Evolutionary conservation across 768 basidiomycete genomes (phyloP).

Genomic region (Rhodotorula taiwanensis): DNA sequence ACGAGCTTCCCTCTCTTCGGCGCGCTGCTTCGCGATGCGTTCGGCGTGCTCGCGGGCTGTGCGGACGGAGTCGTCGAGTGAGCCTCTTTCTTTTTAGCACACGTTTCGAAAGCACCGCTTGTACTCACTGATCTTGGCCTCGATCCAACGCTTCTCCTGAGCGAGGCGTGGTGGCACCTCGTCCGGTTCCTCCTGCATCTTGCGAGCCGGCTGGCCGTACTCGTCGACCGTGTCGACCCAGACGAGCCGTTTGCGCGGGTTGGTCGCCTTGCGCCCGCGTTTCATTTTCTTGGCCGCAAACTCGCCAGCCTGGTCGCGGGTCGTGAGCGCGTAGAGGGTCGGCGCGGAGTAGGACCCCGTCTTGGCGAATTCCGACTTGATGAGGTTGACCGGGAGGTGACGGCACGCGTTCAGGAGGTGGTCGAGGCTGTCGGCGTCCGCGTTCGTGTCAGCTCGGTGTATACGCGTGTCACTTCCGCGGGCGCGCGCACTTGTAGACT

Average conservation of each 20-base stretch:
- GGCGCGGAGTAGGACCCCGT: slow-evolving; percentile 18
- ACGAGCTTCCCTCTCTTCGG: background rate
- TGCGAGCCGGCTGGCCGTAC: background rate
- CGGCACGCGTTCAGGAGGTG: slow-evolving; percentile 28
- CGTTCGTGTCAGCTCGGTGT: background rate
- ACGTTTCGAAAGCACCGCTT: too few species aligned
- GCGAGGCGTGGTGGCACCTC: too few species aligned
- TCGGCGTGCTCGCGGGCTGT: too few species aligned
- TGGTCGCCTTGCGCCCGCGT: slow-evolving; percentile 11
- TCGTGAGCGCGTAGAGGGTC: slow-evolving; percentile 1
- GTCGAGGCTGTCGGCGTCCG: slow-evolving; percentile 12
- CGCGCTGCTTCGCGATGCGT: background rate
- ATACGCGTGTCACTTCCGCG: too few species aligned
- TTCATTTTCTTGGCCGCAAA: slow-evolving; percentile 11
- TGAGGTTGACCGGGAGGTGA: slow-evolving; percentile 8
- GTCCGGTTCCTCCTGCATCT: slow-evolving; percentile 2
- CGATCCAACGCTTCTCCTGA: slow-evolving; percentile 21
- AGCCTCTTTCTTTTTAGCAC: too few species aligned
- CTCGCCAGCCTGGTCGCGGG: background rate
- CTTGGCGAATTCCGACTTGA: slow-evolving; percentile 11
- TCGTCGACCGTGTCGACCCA: too few species aligned
- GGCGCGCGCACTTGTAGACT: too few species aligned
- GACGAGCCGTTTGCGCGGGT: background rate
- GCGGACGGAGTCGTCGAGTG: background rate
- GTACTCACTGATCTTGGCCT: slow-evolving; percentile 1